Evolutionary conservation across 2,329 filamentous ascomycete genomes (phyloP).

Genomic region (Aspergillus nomiae): DNA sequence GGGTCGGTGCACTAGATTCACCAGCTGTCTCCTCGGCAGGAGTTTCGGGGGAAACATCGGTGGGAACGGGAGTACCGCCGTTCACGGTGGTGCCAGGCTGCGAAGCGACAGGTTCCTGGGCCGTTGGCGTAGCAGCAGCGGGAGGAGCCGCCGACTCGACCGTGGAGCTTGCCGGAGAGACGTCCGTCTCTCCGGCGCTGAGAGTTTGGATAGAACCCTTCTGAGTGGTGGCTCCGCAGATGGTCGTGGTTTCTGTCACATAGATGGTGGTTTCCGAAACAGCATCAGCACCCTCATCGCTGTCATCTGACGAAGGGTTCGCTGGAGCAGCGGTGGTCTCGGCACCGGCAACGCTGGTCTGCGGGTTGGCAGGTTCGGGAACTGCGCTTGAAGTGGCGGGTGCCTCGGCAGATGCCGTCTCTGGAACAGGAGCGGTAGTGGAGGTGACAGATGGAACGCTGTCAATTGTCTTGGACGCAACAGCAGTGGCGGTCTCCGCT

Average conservation of each 20-base stretch:
- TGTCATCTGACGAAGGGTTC: not conserved
- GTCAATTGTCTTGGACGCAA: not conserved
- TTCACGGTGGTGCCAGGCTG: not conserved
- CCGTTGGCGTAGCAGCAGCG: not conserved
- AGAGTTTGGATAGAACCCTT: not conserved
- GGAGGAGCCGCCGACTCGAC: not conserved
- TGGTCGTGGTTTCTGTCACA: conserved; percentile 19
- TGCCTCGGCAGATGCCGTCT: not conserved
- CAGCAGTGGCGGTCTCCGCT: not conserved
- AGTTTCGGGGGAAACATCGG: not conserved
- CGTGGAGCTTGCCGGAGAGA: not conserved
- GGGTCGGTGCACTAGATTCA: not conserved
- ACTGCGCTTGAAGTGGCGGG: not conserved
- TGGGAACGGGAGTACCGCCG: not conserved
- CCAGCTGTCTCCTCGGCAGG: not conserved
- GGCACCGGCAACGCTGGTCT: not conserved
- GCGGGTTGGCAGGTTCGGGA: not conserved
- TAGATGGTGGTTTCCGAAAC: conserved; percentile 13
- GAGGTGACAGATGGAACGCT: not conserved
- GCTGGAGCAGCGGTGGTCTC: not conserved
- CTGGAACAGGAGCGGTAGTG: not conserved
- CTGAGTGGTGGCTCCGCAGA: conserved; percentile 16
- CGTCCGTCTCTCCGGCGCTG: not conserved
- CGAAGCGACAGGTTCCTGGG: not conserved
- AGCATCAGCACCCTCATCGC: not conserved